Evolutionary conservation across 192 early-diverging fungal genomes (phyloP).

Genomic region (Entomortierella lignicola): DNA sequence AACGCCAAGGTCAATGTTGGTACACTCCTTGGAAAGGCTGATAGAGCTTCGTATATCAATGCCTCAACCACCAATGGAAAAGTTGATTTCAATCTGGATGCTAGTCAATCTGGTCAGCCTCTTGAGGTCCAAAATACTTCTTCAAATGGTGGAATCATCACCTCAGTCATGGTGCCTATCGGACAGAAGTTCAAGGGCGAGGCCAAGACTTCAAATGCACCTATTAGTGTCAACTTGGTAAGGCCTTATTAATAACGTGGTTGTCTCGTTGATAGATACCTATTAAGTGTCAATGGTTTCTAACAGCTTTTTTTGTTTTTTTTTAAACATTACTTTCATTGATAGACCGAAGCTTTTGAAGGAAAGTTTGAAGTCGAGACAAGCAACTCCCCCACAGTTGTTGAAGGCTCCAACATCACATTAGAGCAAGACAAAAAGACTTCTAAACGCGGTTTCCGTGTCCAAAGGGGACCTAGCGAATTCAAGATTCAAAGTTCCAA

Average conservation of each 20-base stretch:
- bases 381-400: constrained; percentile 3
- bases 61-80: constrained; percentile 10
- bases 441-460: constrained; percentile 24
- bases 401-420: constrained; percentile 27
- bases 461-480: constrained; percentile 15
- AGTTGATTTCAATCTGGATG: constrained; percentile 30
- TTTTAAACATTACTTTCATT: too few relatives aligned
- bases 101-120: constrained; percentile 19
- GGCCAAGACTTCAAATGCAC: constrained; percentile 12
- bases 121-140: constrained; percentile 15
- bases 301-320: neutral
- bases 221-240: constrained; percentile 42
- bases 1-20: constrained; percentile 23
- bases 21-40: constrained; percentile 28
- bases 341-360: constrained; percentile 39
- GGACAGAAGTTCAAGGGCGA: constrained; percentile 7
- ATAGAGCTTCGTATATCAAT: constrained; percentile 13
- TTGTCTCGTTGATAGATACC: neutral
- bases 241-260: neutral
- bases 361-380: constrained; percentile 30
- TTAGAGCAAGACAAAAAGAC: constrained; percentile 19
- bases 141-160: constrained; percentile 10
- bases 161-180: constrained; percentile 30
- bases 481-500: constrained; percentile 32
- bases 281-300: too few relatives aligned